Percentiles rank a stretch among this genome's conserved stretches.
Conservation (phyloP, 352 stramenopile genomes). For the Phytophthora hybrid region DNA sequence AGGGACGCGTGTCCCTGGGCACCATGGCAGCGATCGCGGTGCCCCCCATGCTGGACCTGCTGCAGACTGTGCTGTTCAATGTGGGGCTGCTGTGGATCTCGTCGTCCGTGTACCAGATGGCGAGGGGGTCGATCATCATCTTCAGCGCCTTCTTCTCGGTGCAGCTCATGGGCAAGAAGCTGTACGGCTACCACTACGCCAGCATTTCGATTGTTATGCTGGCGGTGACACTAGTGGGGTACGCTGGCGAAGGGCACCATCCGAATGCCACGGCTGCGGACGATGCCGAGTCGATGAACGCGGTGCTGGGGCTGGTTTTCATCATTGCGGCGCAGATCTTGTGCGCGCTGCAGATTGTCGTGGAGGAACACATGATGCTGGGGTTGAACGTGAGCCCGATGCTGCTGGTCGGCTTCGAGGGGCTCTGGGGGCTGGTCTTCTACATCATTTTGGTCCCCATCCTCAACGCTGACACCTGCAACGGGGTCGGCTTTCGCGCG, state of each 20-base stretch:
- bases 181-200: constrained; percentile 87
- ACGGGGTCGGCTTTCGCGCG: constrained; percentile 61
- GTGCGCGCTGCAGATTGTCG: constrained; percentile 89
- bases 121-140: constrained; percentile 91
- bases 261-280: constrained; percentile 20
- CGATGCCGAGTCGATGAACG: constrained; percentile 46
- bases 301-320: constrained; percentile 75
- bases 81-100: constrained; percentile 90
- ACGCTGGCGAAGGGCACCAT: constrained; percentile 62
- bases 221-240: constrained; percentile 74
- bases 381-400: constrained; percentile 86
- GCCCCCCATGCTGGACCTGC: constrained; percentile 81
- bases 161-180: constrained; percentile 80
- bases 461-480: constrained; percentile 66
- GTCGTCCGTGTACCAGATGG: constrained; percentile 93
- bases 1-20: constrained; percentile 50
- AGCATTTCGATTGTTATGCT: constrained; percentile 84
- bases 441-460: constrained; percentile 75
- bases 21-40: constrained; percentile 70
- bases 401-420: constrained; percentile 89
- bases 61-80: constrained; percentile 89
- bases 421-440: constrained; percentile 88
- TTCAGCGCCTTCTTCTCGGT: constrained; percentile 91
- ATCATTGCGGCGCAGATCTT: constrained; percentile 86
- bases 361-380: constrained; percentile 91